These are phyloP conservation scores for Boletus sp. DNA, from an alignment of 768 basidiomycete genomes.

Conservation along the genomic window DNA sequence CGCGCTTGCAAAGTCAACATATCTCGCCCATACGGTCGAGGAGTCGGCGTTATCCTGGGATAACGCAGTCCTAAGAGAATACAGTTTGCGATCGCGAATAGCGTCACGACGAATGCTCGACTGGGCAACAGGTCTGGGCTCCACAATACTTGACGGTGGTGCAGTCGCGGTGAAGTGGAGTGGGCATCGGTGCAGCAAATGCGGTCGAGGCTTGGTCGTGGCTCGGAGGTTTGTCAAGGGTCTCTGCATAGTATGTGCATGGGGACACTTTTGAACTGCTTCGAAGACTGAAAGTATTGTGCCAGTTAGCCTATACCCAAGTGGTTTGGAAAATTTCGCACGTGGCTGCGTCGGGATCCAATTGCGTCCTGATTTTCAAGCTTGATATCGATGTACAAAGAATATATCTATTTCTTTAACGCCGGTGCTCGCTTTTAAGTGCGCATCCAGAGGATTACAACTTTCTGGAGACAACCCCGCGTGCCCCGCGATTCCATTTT, in stretches of 20 bases:
- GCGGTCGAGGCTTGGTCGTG: conserved; percentile 5
- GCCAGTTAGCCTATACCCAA: not conserved
- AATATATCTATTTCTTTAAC: not conserved
- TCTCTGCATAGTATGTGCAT: conserved; percentile 23
- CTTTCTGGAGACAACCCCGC: conserved; percentile 38
- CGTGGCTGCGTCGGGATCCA: not conserved
- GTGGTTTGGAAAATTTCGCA: conserved; percentile 12
- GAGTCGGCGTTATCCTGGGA: conserved; percentile 35
- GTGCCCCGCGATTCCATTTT: conserved; percentile 41
- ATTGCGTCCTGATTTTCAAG: not conserved
- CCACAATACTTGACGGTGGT: not conserved
- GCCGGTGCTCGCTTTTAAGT: not conserved
- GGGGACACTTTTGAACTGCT: not conserved
- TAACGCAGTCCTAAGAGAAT: conserved; percentile 29
- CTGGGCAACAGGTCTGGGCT: conserved; percentile 4
- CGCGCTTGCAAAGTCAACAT: conserved; percentile 52
- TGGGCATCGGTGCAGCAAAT: conserved; percentile 3
- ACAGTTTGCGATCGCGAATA: conserved; percentile 26
- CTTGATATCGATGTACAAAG: not conserved
- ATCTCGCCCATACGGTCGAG: conserved; percentile 61
- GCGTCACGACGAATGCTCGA: conserved; percentile 5
- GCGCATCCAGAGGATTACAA: not conserved
- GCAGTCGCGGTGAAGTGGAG: conserved; percentile 12
- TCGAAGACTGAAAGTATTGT: not conserved
- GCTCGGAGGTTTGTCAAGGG: conserved; percentile 21